A percentile compares a stretch with the other conserved stretches of the same genome.
These are phyloP conservation scores for Ilyonectria sp. DNA, from an alignment of 2,329 filamentous ascomycete genomes.

Conservation along the genomic window DNA sequence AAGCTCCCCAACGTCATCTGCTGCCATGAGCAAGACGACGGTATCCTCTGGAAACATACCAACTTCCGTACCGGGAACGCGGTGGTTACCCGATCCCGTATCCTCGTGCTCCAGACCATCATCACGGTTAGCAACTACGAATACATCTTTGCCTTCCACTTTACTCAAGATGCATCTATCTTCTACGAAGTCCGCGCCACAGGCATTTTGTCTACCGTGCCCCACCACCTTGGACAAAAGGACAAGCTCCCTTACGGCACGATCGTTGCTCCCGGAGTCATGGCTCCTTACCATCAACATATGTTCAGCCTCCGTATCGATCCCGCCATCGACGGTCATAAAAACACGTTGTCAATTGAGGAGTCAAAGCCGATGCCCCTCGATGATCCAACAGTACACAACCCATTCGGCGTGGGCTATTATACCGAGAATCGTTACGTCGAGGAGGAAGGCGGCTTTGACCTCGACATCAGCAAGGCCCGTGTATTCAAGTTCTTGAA, in stretches of 20 bases:
- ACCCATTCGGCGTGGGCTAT: slow-evolving; percentile 68
- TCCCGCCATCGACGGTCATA: slow-evolving; percentile 70
- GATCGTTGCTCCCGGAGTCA: slow-evolving; percentile 71
- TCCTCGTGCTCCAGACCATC: slow-evolving; percentile 73
- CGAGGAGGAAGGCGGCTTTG: slow-evolving; percentile 61
- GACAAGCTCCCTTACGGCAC: slow-evolving; percentile 70
- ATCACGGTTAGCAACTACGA: slow-evolving; percentile 77
- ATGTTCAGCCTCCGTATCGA: slow-evolving; percentile 78
- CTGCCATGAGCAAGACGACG: slow-evolving; percentile 58
- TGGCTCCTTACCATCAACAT: slow-evolving; percentile 79
- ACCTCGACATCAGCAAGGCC: slow-evolving; percentile 65
- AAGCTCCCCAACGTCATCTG: slow-evolving; percentile 55
- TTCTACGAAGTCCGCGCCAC: slow-evolving; percentile 55
- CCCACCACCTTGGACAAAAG: slow-evolving; percentile 63
- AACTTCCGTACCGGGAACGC: slow-evolving; percentile 72
- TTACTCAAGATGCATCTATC: slow-evolving; percentile 67
- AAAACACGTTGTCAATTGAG: slow-evolving; percentile 60
- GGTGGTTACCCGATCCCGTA: slow-evolving; percentile 68
- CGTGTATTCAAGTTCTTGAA: slow-evolving; percentile 66
- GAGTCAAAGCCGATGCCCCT: slow-evolving; percentile 61
- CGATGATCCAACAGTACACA: slow-evolving; percentile 56
- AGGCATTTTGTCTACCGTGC: slow-evolving; percentile 61
- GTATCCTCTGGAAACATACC: slow-evolving; percentile 75
- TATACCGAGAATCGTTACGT: slow-evolving; percentile 60
- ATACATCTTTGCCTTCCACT: slow-evolving; percentile 62